These are phyloP conservation scores for Fraxinus baroniana DNA, from an alignment of 305 asterid genomes.

Conservation along the genomic window DNA sequence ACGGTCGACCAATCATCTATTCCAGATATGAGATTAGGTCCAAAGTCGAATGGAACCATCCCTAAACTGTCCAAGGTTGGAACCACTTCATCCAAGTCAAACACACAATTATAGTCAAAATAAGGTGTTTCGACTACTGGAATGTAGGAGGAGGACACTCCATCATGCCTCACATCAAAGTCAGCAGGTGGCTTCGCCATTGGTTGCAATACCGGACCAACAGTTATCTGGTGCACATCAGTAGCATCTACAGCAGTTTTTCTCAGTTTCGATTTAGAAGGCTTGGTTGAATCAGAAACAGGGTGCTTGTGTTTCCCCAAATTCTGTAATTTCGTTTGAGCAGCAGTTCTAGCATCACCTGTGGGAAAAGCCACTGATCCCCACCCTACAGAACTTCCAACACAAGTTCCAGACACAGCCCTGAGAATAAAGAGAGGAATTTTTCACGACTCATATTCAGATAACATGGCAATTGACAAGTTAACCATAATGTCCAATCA, in stretches of 20 bases:
- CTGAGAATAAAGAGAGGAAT: conserved; percentile 37
- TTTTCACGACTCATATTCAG: not conserved
- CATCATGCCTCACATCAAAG: conserved; percentile 33
- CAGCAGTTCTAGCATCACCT: conserved; percentile 40
- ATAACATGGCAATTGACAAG: not conserved
- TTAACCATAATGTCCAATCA: not conserved
- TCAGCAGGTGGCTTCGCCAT: conserved; percentile 31
- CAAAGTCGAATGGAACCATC: conserved; percentile 32
- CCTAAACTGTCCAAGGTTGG: conserved; percentile 30
- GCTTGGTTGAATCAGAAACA: conserved; percentile 49
- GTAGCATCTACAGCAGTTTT: conserved; percentile 44
- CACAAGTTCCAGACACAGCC: conserved; percentile 34
- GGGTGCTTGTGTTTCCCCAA: conserved; percentile 65
- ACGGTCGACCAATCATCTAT: conserved; percentile 57
- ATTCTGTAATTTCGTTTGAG: conserved; percentile 38
- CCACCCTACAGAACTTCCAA: conserved; percentile 42
- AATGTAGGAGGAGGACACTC: conserved; percentile 31
- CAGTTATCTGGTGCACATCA: conserved; percentile 26
- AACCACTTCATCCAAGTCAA: conserved; percentile 40
- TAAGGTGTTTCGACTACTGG: conserved; percentile 42
- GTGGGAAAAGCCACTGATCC: conserved; percentile 43
- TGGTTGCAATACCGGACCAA: conserved; percentile 45
- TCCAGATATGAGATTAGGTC: conserved; percentile 49
- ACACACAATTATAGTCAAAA: conserved; percentile 22
- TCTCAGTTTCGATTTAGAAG: conserved; percentile 61